phyloP scores from a whole-genome alignment of 345 rosid genomes.

The Hypericum perforatum region DNA sequence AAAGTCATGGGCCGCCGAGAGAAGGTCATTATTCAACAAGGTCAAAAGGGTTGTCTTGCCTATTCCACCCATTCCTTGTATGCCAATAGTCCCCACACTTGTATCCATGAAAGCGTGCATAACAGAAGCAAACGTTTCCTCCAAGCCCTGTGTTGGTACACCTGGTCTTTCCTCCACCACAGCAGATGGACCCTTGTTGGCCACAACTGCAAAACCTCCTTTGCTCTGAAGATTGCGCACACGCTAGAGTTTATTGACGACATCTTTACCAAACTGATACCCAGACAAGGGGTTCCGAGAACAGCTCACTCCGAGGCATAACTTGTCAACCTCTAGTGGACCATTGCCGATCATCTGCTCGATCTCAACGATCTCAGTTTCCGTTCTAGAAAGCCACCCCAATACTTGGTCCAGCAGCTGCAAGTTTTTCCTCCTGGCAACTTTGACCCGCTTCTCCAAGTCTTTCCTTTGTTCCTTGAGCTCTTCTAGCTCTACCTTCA shows the following conservation, averaged over 20 bases:
- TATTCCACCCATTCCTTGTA: conserved; percentile 17
- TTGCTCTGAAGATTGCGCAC: background rate
- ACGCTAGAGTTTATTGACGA: background rate
- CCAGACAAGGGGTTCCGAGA: background rate
- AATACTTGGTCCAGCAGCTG: background rate
- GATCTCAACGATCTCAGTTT: background rate
- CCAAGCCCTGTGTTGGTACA: background rate
- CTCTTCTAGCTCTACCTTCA: background rate
- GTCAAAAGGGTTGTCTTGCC: conserved; percentile 20
- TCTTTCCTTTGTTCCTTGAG: background rate
- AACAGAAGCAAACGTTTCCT: background rate
- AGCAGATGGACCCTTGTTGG: too few species aligned
- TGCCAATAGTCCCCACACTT: conserved; percentile 10
- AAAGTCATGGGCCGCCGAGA: background rate
- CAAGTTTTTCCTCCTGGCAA: background rate
- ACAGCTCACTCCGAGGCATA: conserved; percentile 2
- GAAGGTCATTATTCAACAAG: conserved; percentile 9
- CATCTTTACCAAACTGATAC: background rate
- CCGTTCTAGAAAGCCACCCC: conserved; percentile 7
- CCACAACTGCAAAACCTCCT: too few species aligned
- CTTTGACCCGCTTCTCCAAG: background rate
- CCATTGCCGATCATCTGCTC: background rate
- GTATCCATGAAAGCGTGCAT: conserved; percentile 1
- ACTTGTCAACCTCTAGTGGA: background rate
- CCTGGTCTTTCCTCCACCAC: too few species aligned